Percentiles rank a stretch among this genome's conserved stretches.
Conservation (phyloP, 2,329 filamentous ascomycete genomes). For the Penicillium sp. region DNA sequence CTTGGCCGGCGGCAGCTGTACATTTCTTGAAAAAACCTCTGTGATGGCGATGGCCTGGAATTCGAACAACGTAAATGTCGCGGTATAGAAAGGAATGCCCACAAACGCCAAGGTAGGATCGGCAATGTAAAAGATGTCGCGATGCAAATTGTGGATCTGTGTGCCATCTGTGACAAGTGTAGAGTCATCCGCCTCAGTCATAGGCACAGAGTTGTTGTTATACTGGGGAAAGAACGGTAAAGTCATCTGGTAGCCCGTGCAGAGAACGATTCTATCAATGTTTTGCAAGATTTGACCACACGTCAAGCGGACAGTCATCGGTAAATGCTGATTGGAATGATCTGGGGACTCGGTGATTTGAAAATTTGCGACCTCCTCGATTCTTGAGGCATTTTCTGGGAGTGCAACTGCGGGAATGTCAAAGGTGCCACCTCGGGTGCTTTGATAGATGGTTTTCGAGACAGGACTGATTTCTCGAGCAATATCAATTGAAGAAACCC, state of each 20-base stretch:
- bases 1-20: constrained; percentile 46
- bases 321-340: constrained; percentile 40
- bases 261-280: constrained; percentile 63
- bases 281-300: constrained; percentile 54
- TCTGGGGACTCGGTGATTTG: constrained; percentile 20
- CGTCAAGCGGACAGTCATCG: constrained; percentile 52
- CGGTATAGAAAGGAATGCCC: constrained; percentile 64
- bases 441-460: constrained; percentile 52
- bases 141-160: constrained; percentile 66
- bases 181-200: constrained; percentile 51
- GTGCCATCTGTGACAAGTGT: constrained; percentile 64
- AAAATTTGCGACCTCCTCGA: constrained; percentile 55
- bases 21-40: constrained; percentile 55
- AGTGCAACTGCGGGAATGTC: constrained; percentile 57
- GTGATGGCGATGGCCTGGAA: constrained; percentile 66
- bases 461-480: constrained; percentile 51
- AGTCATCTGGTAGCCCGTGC: constrained; percentile 68
- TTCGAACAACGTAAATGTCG: constrained; percentile 69
- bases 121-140: constrained; percentile 69
- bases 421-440: constrained; percentile 60
- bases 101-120: constrained; percentile 65
- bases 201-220: constrained; percentile 46
- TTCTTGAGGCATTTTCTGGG: constrained; percentile 53
- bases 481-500: constrained; percentile 57
- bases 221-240: constrained; percentile 62